Conservation (phyloP, 2,329 filamentous ascomycete species). For the Trichoderma afroharzianum region DNA sequence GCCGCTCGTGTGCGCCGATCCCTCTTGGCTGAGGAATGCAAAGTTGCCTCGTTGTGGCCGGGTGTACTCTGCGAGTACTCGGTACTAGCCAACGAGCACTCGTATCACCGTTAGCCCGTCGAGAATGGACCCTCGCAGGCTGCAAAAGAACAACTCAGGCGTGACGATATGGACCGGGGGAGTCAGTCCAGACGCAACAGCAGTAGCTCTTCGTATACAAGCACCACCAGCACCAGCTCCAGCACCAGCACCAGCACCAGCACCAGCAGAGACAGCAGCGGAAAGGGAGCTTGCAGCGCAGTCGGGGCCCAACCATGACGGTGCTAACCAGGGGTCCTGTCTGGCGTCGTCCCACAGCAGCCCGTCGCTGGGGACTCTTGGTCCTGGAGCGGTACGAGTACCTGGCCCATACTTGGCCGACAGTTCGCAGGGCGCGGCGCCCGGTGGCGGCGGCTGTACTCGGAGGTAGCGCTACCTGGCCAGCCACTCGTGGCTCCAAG, state of each 20-base stretch:
- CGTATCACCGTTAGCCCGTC: background rate
- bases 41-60: background rate
- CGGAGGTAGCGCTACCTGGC: background rate
- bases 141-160: background rate
- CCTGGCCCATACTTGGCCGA: background rate
- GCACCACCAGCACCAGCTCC: background rate
- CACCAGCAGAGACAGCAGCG: background rate
- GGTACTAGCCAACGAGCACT: background rate
- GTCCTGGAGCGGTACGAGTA: background rate
- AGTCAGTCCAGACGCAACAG: background rate
- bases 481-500: slow-evolving; percentile 4
- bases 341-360: slow-evolving; percentile 6
- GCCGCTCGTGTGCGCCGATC: background rate
- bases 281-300: background rate
- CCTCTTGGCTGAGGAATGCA: background rate
- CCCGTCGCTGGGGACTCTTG: background rate
- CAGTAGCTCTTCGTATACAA: background rate
- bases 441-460: background rate
- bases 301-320: background rate
- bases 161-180: background rate
- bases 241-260: background rate
- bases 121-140: background rate
- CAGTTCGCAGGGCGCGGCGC: background rate
- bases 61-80: background rate
- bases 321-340: slow-evolving; percentile 10